Evolutionary conservation across 352 stramenopile species (phyloP), one percentile per base, ranked within the genome.

Genomic region (Phytophthora pluvialis): DNA sequence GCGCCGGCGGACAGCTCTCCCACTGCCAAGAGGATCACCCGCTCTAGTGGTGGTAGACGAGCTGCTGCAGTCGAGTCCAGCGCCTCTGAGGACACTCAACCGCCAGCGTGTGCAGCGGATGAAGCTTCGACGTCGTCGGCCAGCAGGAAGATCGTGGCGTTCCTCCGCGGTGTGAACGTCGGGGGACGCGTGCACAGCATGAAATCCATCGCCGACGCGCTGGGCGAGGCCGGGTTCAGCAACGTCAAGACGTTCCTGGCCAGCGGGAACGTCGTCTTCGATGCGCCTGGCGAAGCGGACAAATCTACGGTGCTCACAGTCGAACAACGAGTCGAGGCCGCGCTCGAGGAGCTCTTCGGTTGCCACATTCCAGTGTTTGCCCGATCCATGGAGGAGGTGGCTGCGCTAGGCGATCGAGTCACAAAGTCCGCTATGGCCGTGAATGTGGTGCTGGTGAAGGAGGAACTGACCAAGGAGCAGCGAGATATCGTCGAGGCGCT

Each of bases 121-220:
- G 48, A 50, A 39, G 32, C 32, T 55, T 9, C 29, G 13, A 5
- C 32, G 8, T 28, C 16, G n/a, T 16, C 13, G 39, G 32, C 3
- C 52, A 50, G 35, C 48, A 43, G 18, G 11, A 68, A 70, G 54
- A 55, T 70, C 36, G 67, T 74, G 44, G 60, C 64, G 38, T 77
- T 77, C 43, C 69, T 77, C 21, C 69, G 69, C 12, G 69, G 64
- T 21, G 69, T 77, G 8, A 77, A 77, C 38, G 45, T 77, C n/a
- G 60, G 59, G 5, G 69, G 69, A 2, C 69, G 64, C 15, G 48
- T 61, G 13, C 69, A 77, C 45, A 74, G 69, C 49, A 77, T 77
- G 69, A 62, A 68, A 33, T 65, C 64, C 25, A 74, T 77, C 47
- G 54, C 55, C 4, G 26, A 53, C 2, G 69, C 58, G 39, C 45